Evolutionary conservation across 31 red algal species (phyloP).

Genomic region (Asparagopsis taxiformis): DNA sequence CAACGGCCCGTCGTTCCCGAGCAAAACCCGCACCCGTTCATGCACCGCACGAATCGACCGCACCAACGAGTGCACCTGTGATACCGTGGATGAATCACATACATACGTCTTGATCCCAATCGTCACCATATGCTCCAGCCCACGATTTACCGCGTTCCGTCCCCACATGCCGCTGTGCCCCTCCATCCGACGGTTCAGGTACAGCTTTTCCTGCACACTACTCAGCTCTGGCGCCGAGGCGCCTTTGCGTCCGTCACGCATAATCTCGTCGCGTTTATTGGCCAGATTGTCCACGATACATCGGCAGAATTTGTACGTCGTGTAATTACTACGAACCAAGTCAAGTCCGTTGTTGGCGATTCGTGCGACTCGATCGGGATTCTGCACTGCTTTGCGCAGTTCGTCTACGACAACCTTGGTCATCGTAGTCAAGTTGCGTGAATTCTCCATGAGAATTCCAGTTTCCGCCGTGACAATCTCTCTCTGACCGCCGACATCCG

Average conservation of each 20-base stretch:
- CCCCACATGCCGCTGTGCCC: conserved; percentile 33
- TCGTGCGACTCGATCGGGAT: background rate
- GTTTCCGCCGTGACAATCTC: conserved; percentile 9
- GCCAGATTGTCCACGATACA: conserved; percentile 22
- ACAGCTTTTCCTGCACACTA: background rate
- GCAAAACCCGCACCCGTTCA: conserved; percentile 24
- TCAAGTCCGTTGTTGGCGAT: background rate
- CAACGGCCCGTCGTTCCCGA: conserved; percentile 64
- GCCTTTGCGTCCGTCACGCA: background rate
- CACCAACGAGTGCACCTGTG: conserved; percentile 31
- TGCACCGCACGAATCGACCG: conserved; percentile 47
- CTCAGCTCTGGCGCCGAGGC: background rate
- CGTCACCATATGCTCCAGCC: conserved; percentile 28
- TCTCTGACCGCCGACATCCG: conserved; percentile 18
- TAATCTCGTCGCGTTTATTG: background rate
- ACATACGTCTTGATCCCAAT: conserved; percentile 69
- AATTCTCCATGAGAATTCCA: conserved; percentile 3
- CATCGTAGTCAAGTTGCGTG: background rate
- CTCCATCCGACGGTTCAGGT: conserved; percentile 15
- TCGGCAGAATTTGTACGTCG: conserved; percentile 24
- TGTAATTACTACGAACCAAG: conserved; percentile 23
- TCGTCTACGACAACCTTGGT: background rate
- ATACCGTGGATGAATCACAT: conserved; percentile 29
- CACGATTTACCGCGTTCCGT: conserved; percentile 14
- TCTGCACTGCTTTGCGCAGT: background rate